Evolutionary conservation across 768 basidiomycete species (phyloP).

Genomic region (Leccinum pellstonianum): DNA sequence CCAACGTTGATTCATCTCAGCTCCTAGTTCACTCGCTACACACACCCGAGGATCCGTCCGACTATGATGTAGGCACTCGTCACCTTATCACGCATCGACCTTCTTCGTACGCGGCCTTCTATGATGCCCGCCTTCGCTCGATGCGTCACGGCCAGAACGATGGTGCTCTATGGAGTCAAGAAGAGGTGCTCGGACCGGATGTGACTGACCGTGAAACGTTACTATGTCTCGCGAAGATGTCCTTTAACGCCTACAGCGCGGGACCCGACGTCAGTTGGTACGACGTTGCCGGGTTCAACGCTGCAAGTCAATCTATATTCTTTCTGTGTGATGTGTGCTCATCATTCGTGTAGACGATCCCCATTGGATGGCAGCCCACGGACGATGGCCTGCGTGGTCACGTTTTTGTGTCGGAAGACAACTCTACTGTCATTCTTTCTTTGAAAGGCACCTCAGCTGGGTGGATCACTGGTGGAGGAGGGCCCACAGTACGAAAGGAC

Average conservation of each 20-base stretch:
- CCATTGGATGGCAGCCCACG: slow-evolving; percentile 88
- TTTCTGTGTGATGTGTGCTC: background rate
- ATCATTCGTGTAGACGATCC: slow-evolving; percentile 45
- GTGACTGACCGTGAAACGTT: slow-evolving; percentile 69
- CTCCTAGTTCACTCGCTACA: slow-evolving; percentile 26
- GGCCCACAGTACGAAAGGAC: slow-evolving; percentile 84
- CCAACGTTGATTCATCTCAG: slow-evolving; percentile 44
- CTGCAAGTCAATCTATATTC: slow-evolving; percentile 35
- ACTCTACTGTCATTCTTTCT: slow-evolving; percentile 82
- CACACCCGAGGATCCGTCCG: slow-evolving; percentile 27
- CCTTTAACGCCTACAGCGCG: slow-evolving; percentile 73
- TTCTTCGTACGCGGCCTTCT: slow-evolving; percentile 38
- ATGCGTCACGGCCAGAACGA: slow-evolving; percentile 40
- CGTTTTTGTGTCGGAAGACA: slow-evolving; percentile 80
- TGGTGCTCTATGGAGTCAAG: slow-evolving; percentile 59
- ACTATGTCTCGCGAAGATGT: slow-evolving; percentile 83
- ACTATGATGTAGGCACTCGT: slow-evolving; percentile 43
- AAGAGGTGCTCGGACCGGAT: slow-evolving; percentile 68
- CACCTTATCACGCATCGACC: slow-evolving; percentile 45
- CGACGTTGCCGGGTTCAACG: slow-evolving; percentile 62
- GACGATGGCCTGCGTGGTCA: slow-evolving; percentile 93
- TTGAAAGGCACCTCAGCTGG: slow-evolving; percentile 92
- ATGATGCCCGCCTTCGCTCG: slow-evolving; percentile 36
- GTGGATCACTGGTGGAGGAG: slow-evolving; percentile 66
- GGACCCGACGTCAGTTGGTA: slow-evolving; percentile 67